phyloP scores from a whole-genome alignment of 345 rosid species.

The Iberis pinnata region DNA sequence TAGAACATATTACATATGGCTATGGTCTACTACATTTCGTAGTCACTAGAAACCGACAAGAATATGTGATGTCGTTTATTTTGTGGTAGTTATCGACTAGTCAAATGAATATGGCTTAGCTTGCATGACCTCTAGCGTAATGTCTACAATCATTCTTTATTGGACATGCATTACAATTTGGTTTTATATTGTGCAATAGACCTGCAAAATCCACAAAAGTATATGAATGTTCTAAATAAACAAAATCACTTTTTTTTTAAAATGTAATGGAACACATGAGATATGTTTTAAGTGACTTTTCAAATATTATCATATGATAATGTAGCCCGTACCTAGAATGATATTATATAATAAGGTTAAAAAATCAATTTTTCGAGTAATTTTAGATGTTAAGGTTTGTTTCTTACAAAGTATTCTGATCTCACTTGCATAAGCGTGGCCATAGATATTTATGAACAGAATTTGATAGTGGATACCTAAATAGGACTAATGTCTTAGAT shows the following conservation, averaged over 20 bases:
- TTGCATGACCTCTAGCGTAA: slow-evolving; percentile 84
- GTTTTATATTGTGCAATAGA: slow-evolving; percentile 80
- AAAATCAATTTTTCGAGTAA: no score
- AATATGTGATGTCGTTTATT: no score
- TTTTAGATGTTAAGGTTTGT: neutral
- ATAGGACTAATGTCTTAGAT: neutral
- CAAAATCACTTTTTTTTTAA: neutral
- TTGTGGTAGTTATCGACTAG: no score
- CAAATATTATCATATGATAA: slow-evolving; percentile 90
- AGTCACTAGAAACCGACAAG: no score
- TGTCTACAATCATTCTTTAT: slow-evolving; percentile 87
- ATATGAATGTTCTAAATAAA: neutral
- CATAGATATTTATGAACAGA: slow-evolving; percentile 80
- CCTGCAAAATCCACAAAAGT: slow-evolving; percentile 43
- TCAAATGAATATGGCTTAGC: slow-evolving; percentile 29
- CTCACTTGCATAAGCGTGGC: slow-evolving; percentile 91
- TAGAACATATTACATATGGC: no score
- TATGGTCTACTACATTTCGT: no score
- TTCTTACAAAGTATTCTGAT: slow-evolving; percentile 71
- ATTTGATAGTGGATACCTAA: slow-evolving; percentile 72
- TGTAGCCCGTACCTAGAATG: slow-evolving; percentile 77
- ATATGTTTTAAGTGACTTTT: slow-evolving; percentile 48
- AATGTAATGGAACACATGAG: neutral
- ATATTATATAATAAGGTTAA: slow-evolving; percentile 4
- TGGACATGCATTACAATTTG: slow-evolving; percentile 92